Evolutionary conservation across 495 filamentous ascomycete genomes (phyloP).

Genomic region (Venustampulla echinocandica): DNA sequence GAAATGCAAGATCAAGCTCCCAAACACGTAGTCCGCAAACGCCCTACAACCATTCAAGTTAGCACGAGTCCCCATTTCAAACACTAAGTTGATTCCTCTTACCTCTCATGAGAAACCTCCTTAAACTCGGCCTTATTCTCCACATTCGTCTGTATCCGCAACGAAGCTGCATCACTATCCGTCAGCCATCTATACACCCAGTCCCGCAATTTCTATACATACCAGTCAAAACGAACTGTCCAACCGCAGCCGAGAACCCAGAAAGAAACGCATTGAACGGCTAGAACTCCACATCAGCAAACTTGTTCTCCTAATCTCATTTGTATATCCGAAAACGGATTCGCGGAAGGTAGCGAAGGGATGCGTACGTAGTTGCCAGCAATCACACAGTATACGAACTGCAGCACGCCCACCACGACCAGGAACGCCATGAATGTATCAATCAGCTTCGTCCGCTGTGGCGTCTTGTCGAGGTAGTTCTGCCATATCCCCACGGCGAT

Average conservation of each 20-base stretch:
- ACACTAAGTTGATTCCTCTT: no score
- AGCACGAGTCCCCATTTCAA: no score
- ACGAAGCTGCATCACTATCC: constrained; percentile 38
- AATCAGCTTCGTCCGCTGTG: constrained; percentile 85
- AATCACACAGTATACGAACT: constrained; percentile 89
- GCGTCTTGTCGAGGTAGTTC: constrained; percentile 68
- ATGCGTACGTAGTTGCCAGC: constrained; percentile 85
- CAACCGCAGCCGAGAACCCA: constrained; percentile 89
- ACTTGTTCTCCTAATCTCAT: not conserved
- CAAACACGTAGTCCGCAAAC: constrained; percentile 94
- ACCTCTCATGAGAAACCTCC: constrained; percentile 63
- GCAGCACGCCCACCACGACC: constrained; percentile 72
- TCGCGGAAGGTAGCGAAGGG: no score
- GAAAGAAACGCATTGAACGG: constrained; percentile 98
- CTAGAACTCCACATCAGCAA: constrained; percentile 36
- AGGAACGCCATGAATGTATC: constrained; percentile 91
- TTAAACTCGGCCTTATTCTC: constrained; percentile 65
- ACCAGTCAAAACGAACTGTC: constrained; percentile 94
- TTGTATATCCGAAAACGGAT: not conserved
- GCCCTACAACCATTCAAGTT: constrained; percentile 51
- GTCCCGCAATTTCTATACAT: constrained; percentile 24
- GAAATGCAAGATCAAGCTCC: constrained; percentile 92
- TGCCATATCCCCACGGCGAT: constrained; percentile 48
- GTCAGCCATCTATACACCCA: not conserved
- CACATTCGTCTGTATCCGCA: constrained; percentile 85